These are phyloP conservation scores for Xylaria sp. DNA, from an alignment of 2,329 filamentous ascomycete species.

Conservation along the genomic window DNA sequence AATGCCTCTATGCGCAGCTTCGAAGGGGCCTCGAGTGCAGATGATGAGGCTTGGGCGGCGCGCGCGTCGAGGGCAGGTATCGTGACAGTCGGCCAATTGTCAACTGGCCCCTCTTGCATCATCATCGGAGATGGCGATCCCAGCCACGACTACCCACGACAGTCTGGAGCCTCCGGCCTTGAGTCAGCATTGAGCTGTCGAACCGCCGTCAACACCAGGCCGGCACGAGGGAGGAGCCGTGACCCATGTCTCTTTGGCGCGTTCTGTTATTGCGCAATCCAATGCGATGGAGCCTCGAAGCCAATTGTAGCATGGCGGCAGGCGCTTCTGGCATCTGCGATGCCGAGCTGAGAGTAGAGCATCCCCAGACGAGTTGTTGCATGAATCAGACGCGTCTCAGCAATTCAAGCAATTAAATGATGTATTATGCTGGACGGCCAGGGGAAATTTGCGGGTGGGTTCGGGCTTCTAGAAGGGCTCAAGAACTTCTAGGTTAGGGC, in stretches of 20 bases:
- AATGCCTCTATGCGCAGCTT: constrained; percentile 27
- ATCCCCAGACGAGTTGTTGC: constrained; percentile 50
- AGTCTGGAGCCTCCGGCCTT: constrained; percentile 22
- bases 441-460: constrained; percentile 38
- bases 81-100: constrained; percentile 22
- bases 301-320: constrained; percentile 42
- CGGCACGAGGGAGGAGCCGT: constrained; percentile 39
- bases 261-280: constrained; percentile 54
- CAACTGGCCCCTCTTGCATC: constrained; percentile 16
- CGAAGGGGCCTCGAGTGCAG: constrained; percentile 19
- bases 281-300: constrained; percentile 49
- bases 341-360: constrained; percentile 43
- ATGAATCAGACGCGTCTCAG: constrained; percentile 60
- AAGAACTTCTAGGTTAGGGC: constrained; percentile 33
- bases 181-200: constrained; percentile 29
- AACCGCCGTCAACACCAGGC: constrained; percentile 25
- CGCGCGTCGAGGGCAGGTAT: constrained; percentile 20
- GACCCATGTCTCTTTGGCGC: constrained; percentile 35
- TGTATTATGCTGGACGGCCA: constrained; percentile 56
- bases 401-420: constrained; percentile 61
- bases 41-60: constrained; percentile 24
- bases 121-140: constrained; percentile 38
- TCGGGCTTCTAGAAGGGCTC: constrained; percentile 38
- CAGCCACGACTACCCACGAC: constrained; percentile 23
- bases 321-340: constrained; percentile 25